Percentiles rank a stretch among this genome's conserved stretches.
Evolutionary conservation across 2,329 filamentous ascomycete species (phyloP).

Genomic region (Graphium sp.): DNA sequence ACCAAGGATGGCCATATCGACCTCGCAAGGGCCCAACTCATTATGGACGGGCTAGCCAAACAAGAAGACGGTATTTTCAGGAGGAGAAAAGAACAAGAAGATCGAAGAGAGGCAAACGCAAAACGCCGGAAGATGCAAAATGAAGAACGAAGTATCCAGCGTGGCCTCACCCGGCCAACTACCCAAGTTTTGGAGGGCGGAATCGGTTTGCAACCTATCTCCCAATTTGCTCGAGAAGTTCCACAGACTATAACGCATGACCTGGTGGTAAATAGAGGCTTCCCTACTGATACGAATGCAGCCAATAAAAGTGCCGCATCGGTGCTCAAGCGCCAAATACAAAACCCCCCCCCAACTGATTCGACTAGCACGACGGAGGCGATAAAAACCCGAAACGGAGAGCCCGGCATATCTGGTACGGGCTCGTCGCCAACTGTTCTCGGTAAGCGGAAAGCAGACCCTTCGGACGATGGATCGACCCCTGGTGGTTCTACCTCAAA

Average conservation of each 20-base stretch:
- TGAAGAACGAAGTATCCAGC: conserved; percentile 24
- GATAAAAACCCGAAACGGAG: conserved; percentile 1
- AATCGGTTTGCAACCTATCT: conserved; percentile 17
- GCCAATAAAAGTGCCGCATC: conserved; percentile 94
- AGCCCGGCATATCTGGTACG: background rate
- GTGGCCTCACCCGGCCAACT: too few species aligned
- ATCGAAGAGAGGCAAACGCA: conserved; percentile 62
- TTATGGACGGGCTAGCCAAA: conserved; percentile 73
- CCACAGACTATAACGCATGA: conserved; percentile 60
- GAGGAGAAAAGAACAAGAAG: conserved; percentile 70
- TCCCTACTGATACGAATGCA: conserved; percentile 49
- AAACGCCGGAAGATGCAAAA: conserved; percentile 65
- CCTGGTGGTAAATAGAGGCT: conserved; percentile 64
- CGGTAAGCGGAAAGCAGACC: conserved; percentile 64
- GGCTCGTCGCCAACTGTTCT: conserved; percentile 16
- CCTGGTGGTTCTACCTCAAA: conserved; percentile 24
- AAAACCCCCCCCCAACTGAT: too few species aligned
- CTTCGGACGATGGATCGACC: conserved; percentile 40
- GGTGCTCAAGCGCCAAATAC: conserved; percentile 65
- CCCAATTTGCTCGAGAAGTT: conserved; percentile 34
- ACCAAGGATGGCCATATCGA: conserved; percentile 92
- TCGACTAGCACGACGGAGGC: too few species aligned
- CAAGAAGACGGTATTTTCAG: conserved; percentile 91
- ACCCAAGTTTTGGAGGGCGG: too few species aligned
- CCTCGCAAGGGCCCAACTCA: conserved; percentile 70